phyloP scores from a whole-genome alignment of 2,329 filamentous ascomycete species.

The Dactylellina cionopaga region DNA sequence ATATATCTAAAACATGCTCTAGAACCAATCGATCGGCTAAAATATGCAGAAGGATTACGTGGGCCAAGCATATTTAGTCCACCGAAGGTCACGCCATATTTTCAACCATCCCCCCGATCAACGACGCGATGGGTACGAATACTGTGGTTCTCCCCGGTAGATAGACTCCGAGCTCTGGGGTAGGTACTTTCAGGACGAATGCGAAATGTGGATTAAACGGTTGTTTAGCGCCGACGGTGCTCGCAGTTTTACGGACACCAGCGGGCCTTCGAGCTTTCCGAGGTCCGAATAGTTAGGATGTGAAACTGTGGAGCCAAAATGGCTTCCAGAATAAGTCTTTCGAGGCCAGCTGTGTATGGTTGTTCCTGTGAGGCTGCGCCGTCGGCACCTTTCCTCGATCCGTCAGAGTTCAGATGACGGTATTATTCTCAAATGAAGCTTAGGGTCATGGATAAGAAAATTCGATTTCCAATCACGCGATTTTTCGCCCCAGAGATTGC shows the following conservation, averaged over 20 bases:
- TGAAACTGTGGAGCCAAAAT: conserved; percentile 1
- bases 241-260: neutral
- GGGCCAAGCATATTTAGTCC: conserved; percentile 10
- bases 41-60: conserved; percentile 27
- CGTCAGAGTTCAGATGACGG: conserved; percentile 1
- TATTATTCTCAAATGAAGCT: too few relatives aligned
- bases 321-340: conserved; percentile 7
- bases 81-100: conserved; percentile 22
- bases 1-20: conserved; percentile 7
- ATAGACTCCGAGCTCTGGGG: conserved; percentile 19
- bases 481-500: conserved; percentile 4
- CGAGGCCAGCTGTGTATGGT: too few relatives aligned
- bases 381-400: conserved; percentile 1
- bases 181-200: neutral
- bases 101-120: conserved; percentile 9
- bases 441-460: too few relatives aligned
- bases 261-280: conserved; percentile 9
- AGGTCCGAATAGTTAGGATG: conserved; percentile 25
- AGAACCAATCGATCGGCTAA: conserved; percentile 23
- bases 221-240: conserved; percentile 8
- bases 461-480: too few relatives aligned
- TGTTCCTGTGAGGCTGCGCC: neutral
- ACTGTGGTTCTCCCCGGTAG: neutral
- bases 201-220: conserved; percentile 12
- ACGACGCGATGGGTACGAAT: conserved; percentile 1